phyloP scores from a whole-genome alignment of 139 green algal genomes.

The Zygnema cylindricum region DNA sequence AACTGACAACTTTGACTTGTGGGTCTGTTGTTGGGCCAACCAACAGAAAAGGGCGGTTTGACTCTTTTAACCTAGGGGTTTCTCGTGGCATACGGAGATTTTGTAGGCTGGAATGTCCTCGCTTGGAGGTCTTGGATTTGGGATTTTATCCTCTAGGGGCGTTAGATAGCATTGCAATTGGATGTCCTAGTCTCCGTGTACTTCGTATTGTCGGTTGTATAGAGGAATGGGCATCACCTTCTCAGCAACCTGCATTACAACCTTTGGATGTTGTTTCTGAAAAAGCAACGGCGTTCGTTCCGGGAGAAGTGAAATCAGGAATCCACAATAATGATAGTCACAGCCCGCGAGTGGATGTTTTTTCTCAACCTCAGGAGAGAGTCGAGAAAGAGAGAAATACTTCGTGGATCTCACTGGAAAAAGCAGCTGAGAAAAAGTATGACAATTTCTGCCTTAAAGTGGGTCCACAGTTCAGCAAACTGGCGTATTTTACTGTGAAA shows the following conservation, averaged over 20 bases:
- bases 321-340: too few relatives aligned
- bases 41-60: not conserved
- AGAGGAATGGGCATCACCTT: not conserved
- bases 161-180: not conserved
- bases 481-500: not conserved
- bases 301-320: too few relatives aligned
- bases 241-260: not conserved
- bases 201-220: constrained; percentile 2
- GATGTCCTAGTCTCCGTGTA: constrained; percentile 4
- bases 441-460: not conserved
- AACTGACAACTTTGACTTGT: not conserved
- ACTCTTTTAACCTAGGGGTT: not conserved
- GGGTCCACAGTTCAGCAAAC: not conserved
- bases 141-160: constrained; percentile 1
- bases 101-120: constrained; percentile 15
- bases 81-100: not conserved
- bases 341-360: too few relatives aligned
- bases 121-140: not conserved
- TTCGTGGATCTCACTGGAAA: too few relatives aligned
- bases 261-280: too few relatives aligned
- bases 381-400: too few relatives aligned
- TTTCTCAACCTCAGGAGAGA: too few relatives aligned
- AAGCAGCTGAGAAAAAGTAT: not conserved
- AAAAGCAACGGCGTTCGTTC: too few relatives aligned
- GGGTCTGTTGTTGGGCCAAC: not conserved